A percentile compares a stretch with the other conserved stretches of the same genome.
Conservation (phyloP, 2,329 filamentous ascomycete species). For the Talaromyces sp. region DNA sequence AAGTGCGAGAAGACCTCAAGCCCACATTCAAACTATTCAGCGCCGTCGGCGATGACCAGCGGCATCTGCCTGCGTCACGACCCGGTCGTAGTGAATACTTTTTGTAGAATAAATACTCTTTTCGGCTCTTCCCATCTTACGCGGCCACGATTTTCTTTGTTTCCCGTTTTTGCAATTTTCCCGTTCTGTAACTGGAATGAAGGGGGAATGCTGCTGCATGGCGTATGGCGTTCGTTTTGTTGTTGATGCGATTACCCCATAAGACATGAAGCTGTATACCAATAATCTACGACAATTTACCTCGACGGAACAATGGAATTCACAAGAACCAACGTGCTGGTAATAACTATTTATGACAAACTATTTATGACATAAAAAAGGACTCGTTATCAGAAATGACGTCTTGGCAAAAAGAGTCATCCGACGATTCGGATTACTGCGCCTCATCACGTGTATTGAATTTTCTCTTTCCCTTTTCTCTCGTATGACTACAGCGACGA, state of each 20-base stretch:
- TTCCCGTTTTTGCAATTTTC: not conserved
- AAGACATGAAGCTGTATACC: constrained; percentile 11
- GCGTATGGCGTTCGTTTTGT: constrained; percentile 10
- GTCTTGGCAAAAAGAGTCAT: not conserved
- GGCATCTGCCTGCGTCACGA: constrained; percentile 39
- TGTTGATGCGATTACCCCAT: constrained; percentile 1
- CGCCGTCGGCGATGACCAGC: constrained; percentile 42
- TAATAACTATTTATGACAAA: no score
- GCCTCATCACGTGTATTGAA: constrained; percentile 5
- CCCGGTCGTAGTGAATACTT: constrained; percentile 46
- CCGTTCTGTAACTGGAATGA: not conserved
- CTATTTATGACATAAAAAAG: not conserved
- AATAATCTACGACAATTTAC: constrained; percentile 4
- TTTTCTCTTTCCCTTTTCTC: not conserved
- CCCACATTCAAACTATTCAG: constrained; percentile 69
- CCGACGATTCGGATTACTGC: not conserved
- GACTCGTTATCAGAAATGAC: not conserved
- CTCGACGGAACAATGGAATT: not conserved
- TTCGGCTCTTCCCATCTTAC: constrained; percentile 1
- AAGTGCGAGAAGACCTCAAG: constrained; percentile 75
- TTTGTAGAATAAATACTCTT: constrained; percentile 23
- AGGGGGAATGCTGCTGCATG: constrained; percentile 8
- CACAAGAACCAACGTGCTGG: not conserved
- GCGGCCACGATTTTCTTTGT: constrained; percentile 7
- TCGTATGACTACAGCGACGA: not conserved